These are phyloP conservation scores for Oryza rufipogon DNA, from an alignment of 176 grass and related monocot species.

Conservation along the genomic window DNA sequence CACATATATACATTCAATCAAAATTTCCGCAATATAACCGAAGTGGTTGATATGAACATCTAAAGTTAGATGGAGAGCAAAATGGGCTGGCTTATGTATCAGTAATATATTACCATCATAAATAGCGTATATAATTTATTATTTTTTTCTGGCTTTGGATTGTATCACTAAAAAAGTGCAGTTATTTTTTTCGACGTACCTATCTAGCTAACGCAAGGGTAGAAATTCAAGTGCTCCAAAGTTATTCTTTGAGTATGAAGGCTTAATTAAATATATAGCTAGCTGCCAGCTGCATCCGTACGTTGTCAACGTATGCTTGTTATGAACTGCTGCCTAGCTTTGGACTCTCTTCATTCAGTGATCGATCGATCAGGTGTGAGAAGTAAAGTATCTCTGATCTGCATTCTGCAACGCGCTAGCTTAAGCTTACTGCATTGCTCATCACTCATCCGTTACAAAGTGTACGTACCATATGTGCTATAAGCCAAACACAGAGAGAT, in stretches of 20 bases:
- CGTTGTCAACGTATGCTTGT: slow-evolving; percentile 2
- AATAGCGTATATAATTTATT: too few relatives aligned
- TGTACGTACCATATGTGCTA: background rate
- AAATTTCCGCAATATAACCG: background rate
- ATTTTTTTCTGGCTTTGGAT: background rate
- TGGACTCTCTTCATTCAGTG: background rate
- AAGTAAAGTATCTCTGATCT: background rate
- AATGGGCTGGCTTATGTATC: too few relatives aligned
- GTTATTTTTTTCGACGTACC: background rate
- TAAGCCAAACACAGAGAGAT: background rate
- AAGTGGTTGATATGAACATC: background rate
- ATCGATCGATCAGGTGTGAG: too few relatives aligned
- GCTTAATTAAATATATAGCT: background rate
- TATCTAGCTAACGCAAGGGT: background rate
- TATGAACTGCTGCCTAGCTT: background rate
- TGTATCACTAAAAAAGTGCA: background rate
- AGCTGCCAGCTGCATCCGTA: background rate
- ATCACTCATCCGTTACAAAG: background rate
- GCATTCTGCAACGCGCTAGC: background rate
- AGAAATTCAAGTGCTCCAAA: background rate
- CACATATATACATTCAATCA: background rate
- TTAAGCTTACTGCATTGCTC: background rate
- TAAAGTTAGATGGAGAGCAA: background rate
- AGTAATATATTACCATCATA: too few relatives aligned
- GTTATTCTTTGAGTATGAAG: background rate